Evolutionary conservation across 495 filamentous ascomycete genomes (phyloP).

Genomic region (Podospora pseudoanserina): DNA sequence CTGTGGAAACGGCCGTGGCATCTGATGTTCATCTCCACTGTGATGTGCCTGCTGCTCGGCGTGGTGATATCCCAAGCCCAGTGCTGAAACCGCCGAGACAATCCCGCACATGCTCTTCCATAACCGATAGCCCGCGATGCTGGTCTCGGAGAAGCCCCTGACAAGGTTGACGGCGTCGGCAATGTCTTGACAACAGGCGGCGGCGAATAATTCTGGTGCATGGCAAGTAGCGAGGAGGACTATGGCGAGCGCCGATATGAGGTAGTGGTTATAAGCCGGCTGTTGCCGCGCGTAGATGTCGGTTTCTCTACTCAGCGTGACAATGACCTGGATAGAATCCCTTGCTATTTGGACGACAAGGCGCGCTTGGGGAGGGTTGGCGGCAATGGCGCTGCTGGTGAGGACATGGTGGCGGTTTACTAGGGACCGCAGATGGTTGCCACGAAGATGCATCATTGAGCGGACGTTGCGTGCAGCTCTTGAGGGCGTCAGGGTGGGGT

Average conservation of each 20-base stretch:
- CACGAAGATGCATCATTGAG: background rate
- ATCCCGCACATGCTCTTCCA: slow-evolving; percentile 13
- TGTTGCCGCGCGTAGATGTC: background rate
- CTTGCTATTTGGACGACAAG: background rate
- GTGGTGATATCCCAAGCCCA: background rate
- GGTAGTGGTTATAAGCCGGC: background rate
- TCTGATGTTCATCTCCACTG: background rate
- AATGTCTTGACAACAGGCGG: background rate
- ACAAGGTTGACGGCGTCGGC: background rate
- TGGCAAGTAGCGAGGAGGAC: background rate
- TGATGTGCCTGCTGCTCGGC: background rate
- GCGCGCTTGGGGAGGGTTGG: background rate
- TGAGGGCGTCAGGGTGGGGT: background rate
- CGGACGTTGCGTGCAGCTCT: background rate
- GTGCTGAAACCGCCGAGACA: background rate
- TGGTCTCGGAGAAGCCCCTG: background rate
- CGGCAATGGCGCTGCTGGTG: background rate
- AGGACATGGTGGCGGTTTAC: background rate
- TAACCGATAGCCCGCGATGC: background rate
- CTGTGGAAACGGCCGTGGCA: too few relatives aligned
- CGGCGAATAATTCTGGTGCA: background rate
- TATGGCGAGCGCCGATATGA: background rate
- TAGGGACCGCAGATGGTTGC: background rate
- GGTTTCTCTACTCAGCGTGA: background rate
- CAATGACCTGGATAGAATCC: background rate